phyloP scores from a whole-genome alignment of 345 rosid genomes.

The Cardamine resedifolia region DNA sequence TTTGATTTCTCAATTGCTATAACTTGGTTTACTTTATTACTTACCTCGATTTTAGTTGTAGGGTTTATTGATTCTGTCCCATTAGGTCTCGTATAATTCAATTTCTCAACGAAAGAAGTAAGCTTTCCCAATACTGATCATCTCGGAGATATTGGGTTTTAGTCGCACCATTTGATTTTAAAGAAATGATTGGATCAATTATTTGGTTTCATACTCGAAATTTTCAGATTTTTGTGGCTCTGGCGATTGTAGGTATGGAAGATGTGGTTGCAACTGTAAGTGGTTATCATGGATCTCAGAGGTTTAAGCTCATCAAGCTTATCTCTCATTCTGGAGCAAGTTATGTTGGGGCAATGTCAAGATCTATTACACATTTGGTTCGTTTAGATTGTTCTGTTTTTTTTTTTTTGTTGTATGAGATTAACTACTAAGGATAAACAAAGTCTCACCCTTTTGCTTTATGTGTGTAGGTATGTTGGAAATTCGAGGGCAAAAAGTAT shows the following conservation, averaged over 20 bases:
- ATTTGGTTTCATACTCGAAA: too few species aligned
- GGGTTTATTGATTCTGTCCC: neutral
- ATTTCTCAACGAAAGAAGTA: neutral
- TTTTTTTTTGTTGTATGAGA: neutral
- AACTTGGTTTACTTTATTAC: neutral
- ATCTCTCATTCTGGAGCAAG: conserved; percentile 68
- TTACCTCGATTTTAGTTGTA: neutral
- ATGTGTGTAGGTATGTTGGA: conserved; percentile 69
- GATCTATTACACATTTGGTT: conserved; percentile 80
- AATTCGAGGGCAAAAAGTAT: conserved; percentile 73
- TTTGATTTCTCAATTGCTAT: neutral
- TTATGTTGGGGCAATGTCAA: conserved; percentile 75
- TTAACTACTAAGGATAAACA: neutral
- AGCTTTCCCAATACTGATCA: neutral
- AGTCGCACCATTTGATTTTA: neutral
- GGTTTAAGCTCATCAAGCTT: conserved; percentile 82
- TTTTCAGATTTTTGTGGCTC: conserved; percentile 14
- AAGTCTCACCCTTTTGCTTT: neutral
- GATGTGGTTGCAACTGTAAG: conserved; percentile 87
- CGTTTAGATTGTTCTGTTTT: conserved; percentile 4
- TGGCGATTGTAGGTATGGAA: conserved; percentile 60
- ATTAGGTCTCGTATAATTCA: neutral
- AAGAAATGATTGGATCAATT: neutral
- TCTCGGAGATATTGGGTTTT: neutral
- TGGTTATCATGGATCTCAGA: conserved; percentile 78